These are phyloP conservation scores for Acidomyces sp. DNA, from an alignment of 495 filamentous ascomycete species.

Conservation along the genomic window DNA sequence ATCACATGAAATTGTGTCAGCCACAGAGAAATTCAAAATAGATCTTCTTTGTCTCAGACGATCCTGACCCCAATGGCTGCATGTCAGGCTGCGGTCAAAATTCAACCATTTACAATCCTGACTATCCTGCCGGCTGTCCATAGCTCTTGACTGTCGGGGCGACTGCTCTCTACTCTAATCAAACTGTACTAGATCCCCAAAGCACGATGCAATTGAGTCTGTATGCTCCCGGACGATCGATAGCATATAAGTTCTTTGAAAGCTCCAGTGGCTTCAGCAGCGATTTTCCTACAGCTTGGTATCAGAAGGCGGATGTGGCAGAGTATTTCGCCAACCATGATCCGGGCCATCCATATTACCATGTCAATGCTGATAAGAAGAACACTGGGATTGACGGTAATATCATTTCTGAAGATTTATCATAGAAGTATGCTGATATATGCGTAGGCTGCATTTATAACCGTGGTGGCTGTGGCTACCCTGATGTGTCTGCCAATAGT, in stretches of 20 bases:
- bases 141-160: slow-evolving; percentile 39
- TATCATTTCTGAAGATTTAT: too few species aligned
- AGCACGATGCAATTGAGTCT: neutral
- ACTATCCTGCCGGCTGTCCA: slow-evolving; percentile 34
- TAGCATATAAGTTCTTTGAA: slow-evolving; percentile 6
- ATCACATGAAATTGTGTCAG: neutral
- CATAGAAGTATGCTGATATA: too few species aligned
- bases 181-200: slow-evolving; percentile 12
- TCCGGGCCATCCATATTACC: slow-evolving; percentile 42
- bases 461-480: slow-evolving; percentile 50
- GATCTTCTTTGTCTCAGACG: too few species aligned
- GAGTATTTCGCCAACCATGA: slow-evolving; percentile 44
- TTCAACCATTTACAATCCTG: slow-evolving; percentile 16
- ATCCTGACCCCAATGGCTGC: slow-evolving; percentile 5
- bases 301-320: slow-evolving; percentile 44
- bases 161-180: slow-evolving; percentile 32
- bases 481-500: slow-evolving; percentile 47
- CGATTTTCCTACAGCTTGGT: neutral
- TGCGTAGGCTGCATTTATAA: slow-evolving; percentile 2
- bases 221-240: slow-evolving; percentile 12
- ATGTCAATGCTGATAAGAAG: slow-evolving; percentile 29
- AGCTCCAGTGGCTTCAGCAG: slow-evolving; percentile 1
- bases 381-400: slow-evolving; percentile 22
- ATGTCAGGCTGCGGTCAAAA: slow-evolving; percentile 8
- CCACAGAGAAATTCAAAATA: too few species aligned